Percentiles rank a stretch among this genome's conserved stretches.
phyloP scores from a whole-genome alignment of 805 yeast species.

The Teunomyces panamensis region DNA sequence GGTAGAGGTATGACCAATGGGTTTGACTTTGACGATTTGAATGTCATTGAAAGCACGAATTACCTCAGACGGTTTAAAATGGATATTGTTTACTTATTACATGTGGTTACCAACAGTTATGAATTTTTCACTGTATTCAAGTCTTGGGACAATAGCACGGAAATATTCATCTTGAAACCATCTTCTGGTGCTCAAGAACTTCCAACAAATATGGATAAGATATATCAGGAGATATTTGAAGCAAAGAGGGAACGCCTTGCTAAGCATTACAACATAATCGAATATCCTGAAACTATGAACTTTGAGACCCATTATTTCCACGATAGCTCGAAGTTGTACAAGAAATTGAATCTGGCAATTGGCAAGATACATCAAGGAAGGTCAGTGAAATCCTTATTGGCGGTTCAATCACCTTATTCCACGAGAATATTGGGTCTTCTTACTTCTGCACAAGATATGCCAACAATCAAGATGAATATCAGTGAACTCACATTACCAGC shows the following conservation, averaged over 20 bases:
- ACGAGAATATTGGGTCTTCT: conserved; percentile 46
- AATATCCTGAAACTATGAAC: conserved; percentile 49
- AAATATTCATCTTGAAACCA: conserved; percentile 65
- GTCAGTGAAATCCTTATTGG: conserved; percentile 60
- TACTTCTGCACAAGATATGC: conserved; percentile 51
- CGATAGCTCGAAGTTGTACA: conserved; percentile 53
- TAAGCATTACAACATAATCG: conserved; percentile 45
- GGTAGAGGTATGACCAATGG: conserved; percentile 87
- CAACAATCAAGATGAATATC: conserved; percentile 58
- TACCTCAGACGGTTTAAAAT: conserved; percentile 57
- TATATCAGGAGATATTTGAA: conserved; percentile 53
- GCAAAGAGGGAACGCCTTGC: conserved; percentile 46
- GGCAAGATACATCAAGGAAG: conserved; percentile 56
- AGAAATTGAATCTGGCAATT: conserved; percentile 53
- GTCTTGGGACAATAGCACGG: conserved; percentile 54
- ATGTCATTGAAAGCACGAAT: conserved; percentile 42
- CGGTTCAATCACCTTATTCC: conserved; percentile 70
- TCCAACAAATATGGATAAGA: conserved; percentile 50
- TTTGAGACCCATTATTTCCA: conserved; percentile 57
- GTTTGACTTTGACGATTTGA: conserved; percentile 60
- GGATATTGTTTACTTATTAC: conserved; percentile 64
- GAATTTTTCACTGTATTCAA: conserved; percentile 69
- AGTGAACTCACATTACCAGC: conserved; percentile 65
- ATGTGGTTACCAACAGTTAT: conserved; percentile 68
- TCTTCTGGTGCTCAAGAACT: conserved; percentile 62